These are phyloP conservation scores for Colletotrichum melonis DNA, from an alignment of 2,329 filamentous ascomycete genomes.

Conservation along the genomic window DNA sequence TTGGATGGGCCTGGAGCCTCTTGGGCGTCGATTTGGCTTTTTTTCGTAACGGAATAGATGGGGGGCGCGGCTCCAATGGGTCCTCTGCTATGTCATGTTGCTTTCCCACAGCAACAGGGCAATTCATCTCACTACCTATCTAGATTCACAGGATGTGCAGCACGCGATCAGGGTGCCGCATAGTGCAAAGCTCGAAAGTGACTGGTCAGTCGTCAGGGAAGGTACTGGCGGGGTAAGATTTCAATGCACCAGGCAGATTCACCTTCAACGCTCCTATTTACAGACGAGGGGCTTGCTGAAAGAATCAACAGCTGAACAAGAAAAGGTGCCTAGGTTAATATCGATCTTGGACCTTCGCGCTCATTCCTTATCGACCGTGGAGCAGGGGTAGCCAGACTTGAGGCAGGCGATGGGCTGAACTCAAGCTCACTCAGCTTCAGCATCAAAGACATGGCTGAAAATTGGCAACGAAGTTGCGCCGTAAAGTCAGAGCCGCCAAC, in stretches of 20 bases:
- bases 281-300: neutral
- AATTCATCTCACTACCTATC: neutral
- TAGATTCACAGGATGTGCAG: neutral
- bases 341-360: neutral
- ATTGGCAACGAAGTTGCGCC: neutral
- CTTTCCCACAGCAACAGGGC: neutral
- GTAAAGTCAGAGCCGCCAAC: neutral
- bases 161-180: neutral
- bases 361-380: neutral
- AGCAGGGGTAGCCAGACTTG: conserved; percentile 12
- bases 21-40: neutral
- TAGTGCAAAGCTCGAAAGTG: no score
- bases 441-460: conserved; percentile 12
- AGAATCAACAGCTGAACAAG: neutral
- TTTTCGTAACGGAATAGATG: neutral
- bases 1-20: neutral
- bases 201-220: neutral
- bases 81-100: neutral
- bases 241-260: neutral
- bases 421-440: neutral
- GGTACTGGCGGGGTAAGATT: neutral
- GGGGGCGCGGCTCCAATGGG: neutral
- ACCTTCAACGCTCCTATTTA: neutral
- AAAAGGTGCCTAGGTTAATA: neutral
- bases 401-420: conserved; percentile 13